Evolutionary conservation across 2,329 filamentous ascomycete species (phyloP).

Genomic region (Arachnopeziza araneosa): DNA sequence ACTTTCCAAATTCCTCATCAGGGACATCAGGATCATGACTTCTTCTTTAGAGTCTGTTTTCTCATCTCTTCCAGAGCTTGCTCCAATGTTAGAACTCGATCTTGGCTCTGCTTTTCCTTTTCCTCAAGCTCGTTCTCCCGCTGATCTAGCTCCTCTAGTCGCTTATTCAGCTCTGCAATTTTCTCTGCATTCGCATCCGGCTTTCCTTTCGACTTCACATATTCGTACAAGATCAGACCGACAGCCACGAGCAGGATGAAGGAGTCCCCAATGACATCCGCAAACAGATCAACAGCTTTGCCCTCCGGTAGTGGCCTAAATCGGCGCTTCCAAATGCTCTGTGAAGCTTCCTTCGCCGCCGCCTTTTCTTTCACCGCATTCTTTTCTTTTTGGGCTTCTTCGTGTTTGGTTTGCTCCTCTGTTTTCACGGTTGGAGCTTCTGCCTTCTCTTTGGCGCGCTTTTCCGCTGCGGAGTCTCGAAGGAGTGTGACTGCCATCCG

Average conservation of each 20-base stretch:
- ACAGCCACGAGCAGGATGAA: constrained; percentile 58
- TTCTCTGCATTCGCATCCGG: constrained; percentile 52
- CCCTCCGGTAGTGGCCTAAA: constrained; percentile 58
- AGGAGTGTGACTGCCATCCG: constrained; percentile 54
- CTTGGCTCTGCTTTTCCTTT: constrained; percentile 33
- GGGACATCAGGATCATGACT: constrained; percentile 2
- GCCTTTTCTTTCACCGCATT: constrained; percentile 34
- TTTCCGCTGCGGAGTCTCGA: constrained; percentile 52
- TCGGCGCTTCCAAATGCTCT: constrained; percentile 56
- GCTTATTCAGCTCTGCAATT: constrained; percentile 46
- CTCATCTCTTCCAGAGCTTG: constrained; percentile 28
- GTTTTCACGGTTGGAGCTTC: constrained; percentile 61
- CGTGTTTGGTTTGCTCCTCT: constrained; percentile 52
- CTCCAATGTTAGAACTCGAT: constrained; percentile 29
- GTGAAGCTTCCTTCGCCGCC: constrained; percentile 28
- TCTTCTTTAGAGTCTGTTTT: constrained; percentile 22
- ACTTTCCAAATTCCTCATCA: background rate
- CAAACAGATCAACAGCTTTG: constrained; percentile 62
- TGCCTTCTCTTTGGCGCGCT: constrained; percentile 54
- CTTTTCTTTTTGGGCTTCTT: constrained; percentile 41
- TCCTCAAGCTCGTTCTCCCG: constrained; percentile 51
- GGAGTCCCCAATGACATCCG: constrained; percentile 57
- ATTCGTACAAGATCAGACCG: constrained; percentile 56
- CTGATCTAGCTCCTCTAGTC: constrained; percentile 45
- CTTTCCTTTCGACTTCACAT: constrained; percentile 52